Evolutionary conservation across 495 filamentous ascomycete genomes (phyloP).

Genomic region (Aspergillus leporis): DNA sequence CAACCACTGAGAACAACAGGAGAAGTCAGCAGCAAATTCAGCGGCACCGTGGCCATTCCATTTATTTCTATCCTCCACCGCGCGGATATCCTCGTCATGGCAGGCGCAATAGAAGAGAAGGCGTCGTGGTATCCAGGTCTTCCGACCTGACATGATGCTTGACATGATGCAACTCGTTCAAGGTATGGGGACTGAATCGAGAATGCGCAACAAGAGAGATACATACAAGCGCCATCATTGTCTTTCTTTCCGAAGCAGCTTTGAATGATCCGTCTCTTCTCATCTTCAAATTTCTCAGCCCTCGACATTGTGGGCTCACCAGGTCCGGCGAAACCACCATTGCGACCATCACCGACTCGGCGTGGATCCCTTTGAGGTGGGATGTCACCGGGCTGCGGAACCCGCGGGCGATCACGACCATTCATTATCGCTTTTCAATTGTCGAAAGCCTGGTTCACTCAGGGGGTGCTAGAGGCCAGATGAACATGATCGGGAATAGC

Average conservation of each 20-base stretch:
- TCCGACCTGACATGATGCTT: not conserved
- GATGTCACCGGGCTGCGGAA: slow-evolving; percentile 24
- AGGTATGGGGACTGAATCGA: not conserved
- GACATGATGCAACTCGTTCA: not conserved
- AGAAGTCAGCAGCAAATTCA: slow-evolving; percentile 17
- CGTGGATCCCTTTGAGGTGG: slow-evolving; percentile 31
- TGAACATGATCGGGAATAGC: slow-evolving; percentile 39
- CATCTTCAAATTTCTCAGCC: slow-evolving; percentile 92
- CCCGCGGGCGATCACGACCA: slow-evolving; percentile 37
- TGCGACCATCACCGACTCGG: slow-evolving; percentile 37
- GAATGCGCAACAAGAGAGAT: slow-evolving; percentile 2
- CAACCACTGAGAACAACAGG: slow-evolving; percentile 57
- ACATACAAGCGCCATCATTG: slow-evolving; percentile 74
- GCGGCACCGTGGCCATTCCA: not conserved
- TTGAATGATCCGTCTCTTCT: slow-evolving; percentile 87
- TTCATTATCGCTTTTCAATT: slow-evolving; percentile 35
- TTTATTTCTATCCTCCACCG: not conserved
- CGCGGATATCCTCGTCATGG: not conserved
- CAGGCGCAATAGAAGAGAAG: not conserved
- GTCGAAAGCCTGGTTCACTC: slow-evolving; percentile 28
- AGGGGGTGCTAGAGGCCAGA: slow-evolving; percentile 31
- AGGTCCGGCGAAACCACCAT: slow-evolving; percentile 26
- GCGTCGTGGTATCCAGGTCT: too few species aligned
- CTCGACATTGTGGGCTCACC: slow-evolving; percentile 53
- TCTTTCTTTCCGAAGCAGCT: slow-evolving; percentile 92